phyloP scores from a whole-genome alignment of 345 rosid genomes.

The Citropsis articulata region DNA sequence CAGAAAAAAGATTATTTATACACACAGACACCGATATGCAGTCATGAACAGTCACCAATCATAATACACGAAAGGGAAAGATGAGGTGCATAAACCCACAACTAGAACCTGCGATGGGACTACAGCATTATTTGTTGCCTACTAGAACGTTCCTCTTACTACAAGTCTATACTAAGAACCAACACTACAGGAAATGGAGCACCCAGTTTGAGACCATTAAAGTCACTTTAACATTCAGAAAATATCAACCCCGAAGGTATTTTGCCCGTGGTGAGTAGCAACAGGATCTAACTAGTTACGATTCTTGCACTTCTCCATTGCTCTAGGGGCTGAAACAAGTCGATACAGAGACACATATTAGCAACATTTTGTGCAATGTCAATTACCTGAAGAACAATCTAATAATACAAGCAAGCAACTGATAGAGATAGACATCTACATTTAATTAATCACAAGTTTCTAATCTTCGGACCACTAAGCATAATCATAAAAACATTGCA shows the following conservation, averaged over 20 bases:
- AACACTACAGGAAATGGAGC: constrained; percentile 3
- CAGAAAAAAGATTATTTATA: constrained; percentile 16
- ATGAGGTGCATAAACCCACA: not conserved
- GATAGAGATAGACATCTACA: not conserved
- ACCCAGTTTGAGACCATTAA: not conserved
- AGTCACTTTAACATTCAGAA: constrained; percentile 5
- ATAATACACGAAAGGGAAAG: constrained; percentile 9
- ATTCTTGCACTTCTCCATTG: constrained; percentile 62
- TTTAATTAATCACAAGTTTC: not conserved
- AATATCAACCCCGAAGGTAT: not conserved
- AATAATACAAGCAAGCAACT: not conserved
- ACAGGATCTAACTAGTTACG: constrained; percentile 25
- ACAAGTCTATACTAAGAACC: constrained; percentile 17
- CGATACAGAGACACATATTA: constrained; percentile 1
- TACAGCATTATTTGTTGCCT: not conserved
- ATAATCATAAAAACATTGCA: not conserved
- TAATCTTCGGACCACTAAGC: not conserved
- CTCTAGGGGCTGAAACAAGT: constrained; percentile 57
- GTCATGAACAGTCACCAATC: not conserved
- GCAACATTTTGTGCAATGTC: not conserved
- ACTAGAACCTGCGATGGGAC: not conserved
- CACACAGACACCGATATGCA: not conserved
- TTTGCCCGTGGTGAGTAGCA: not conserved
- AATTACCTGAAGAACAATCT: not conserved
- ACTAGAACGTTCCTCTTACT: not conserved